Conservation (phyloP, 2,329 filamentous ascomycete species). For the Pseudopyrenochaeta lycopersici region DNA sequence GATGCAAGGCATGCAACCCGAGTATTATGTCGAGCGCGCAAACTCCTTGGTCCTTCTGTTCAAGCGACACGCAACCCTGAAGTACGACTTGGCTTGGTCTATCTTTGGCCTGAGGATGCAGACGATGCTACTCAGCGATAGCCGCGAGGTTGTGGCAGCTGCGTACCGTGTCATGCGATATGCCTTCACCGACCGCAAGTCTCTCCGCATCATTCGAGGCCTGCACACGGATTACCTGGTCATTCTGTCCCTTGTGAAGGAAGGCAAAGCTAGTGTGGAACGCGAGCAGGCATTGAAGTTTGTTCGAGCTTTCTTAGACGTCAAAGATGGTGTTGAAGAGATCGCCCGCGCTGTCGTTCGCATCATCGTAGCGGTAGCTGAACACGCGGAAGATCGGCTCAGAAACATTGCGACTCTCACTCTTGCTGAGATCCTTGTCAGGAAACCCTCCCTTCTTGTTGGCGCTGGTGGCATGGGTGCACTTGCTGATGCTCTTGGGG, state of each 20-base stretch:
- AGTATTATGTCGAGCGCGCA: slow-evolving; percentile 93
- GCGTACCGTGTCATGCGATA: slow-evolving; percentile 94
- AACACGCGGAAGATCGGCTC: slow-evolving; percentile 84
- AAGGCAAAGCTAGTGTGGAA: slow-evolving; percentile 96
- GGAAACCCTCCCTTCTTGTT: slow-evolving; percentile 82
- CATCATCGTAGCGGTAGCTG: slow-evolving; percentile 89
- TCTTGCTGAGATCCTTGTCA: slow-evolving; percentile 87
- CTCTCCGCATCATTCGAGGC: slow-evolving; percentile 84
- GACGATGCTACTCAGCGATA: slow-evolving; percentile 94
- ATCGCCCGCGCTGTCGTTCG: slow-evolving; percentile 87
- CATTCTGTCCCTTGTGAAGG: slow-evolving; percentile 90
- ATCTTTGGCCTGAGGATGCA: slow-evolving; percentile 94
- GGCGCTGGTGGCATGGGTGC: slow-evolving; percentile 85
- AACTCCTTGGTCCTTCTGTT: slow-evolving; percentile 97
- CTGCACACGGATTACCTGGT: slow-evolving; percentile 94
- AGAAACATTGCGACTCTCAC: slow-evolving; percentile 93
- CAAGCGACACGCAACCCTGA: slow-evolving; percentile 88
- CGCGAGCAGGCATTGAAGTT: slow-evolving; percentile 97
- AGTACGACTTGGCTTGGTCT: slow-evolving; percentile 96
- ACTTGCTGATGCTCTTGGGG: slow-evolving; percentile 89
- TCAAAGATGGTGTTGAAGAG: slow-evolving; percentile 90
- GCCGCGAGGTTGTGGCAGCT: slow-evolving; percentile 92
- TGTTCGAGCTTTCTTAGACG: slow-evolving; percentile 91
- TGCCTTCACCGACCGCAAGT: slow-evolving; percentile 90
- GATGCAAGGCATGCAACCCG: slow-evolving; percentile 83